Evolutionary conservation across 352 stramenopile genomes (phyloP).

Genomic region (Elongisporangium prolatum): DNA sequence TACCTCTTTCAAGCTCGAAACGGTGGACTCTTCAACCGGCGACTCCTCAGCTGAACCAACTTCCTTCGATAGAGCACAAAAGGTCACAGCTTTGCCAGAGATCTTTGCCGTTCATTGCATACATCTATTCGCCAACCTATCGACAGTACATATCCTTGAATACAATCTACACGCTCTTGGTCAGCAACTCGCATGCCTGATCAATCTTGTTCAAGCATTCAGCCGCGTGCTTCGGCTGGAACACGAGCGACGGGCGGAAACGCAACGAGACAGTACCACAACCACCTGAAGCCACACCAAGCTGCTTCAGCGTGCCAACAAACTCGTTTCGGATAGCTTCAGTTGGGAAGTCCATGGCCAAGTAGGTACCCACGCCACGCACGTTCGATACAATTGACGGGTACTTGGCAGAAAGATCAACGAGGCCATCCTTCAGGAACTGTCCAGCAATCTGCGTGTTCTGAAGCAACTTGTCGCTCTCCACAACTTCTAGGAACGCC

Average conservation of each 20-base stretch:
- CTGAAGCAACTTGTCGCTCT: conserved; percentile 53
- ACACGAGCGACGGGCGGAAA: conserved; percentile 73
- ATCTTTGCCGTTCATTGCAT: background rate
- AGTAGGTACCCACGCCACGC: conserved; percentile 72
- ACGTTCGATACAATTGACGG: conserved; percentile 66
- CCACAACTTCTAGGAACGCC: conserved; percentile 63
- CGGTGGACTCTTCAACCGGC: background rate
- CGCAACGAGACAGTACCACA: conserved; percentile 67
- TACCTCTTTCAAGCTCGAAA: background rate
- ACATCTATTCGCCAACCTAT: background rate
- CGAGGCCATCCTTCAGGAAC: conserved; percentile 55
- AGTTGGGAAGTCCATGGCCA: conserved; percentile 72
- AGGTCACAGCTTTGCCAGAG: background rate
- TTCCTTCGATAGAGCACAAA: background rate
- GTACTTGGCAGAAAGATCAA: conserved; percentile 37
- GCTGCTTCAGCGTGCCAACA: conserved; percentile 46
- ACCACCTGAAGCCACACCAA: conserved; percentile 57
- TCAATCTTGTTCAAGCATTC: conserved; percentile 75
- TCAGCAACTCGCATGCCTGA: conserved; percentile 32
- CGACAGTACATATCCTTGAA: background rate
- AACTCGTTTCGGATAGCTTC: conserved; percentile 63
- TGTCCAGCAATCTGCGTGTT: conserved; percentile 71
- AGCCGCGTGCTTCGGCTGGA: conserved; percentile 68
- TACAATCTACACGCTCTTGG: conserved; percentile 1
- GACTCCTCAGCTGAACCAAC: background rate